A percentile compares a stretch with the other conserved stretches of the same genome.
Conservation (phyloP, 2,329 filamentous ascomycete genomes). For the Moelleriella libera region DNA sequence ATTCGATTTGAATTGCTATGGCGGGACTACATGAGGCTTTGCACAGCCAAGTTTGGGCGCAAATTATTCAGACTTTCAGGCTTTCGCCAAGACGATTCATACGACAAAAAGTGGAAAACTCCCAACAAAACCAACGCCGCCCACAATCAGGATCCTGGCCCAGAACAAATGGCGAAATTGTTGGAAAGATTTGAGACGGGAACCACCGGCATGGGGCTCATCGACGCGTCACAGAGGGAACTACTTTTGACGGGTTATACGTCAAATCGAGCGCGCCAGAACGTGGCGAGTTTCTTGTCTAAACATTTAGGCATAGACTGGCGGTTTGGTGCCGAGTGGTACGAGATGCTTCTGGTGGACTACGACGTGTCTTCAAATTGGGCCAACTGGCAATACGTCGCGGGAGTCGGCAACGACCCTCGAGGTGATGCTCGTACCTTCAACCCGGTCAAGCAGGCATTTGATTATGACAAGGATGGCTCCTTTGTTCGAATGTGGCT, state of each 20-base stretch:
- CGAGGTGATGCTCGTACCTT: constrained; percentile 58
- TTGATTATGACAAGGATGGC: constrained; percentile 61
- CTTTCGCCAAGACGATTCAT: constrained; percentile 35
- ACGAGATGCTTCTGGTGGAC: constrained; percentile 60
- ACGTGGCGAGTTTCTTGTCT: constrained; percentile 59
- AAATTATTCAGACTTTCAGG: constrained; percentile 53
- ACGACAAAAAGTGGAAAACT: constrained; percentile 34
- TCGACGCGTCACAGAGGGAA: constrained; percentile 66
- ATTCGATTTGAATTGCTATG: constrained; percentile 63
- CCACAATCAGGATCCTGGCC: constrained; percentile 21
- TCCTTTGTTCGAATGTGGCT: constrained; percentile 63
- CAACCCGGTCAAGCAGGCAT: constrained; percentile 69
- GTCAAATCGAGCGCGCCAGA: constrained; percentile 61
- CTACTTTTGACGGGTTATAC: constrained; percentile 65
- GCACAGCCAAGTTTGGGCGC: constrained; percentile 52
- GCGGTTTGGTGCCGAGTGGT: constrained; percentile 72
- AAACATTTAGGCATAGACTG: constrained; percentile 67
- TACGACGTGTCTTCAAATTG: constrained; percentile 68
- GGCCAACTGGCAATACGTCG: constrained; percentile 74
- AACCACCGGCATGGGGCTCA: constrained; percentile 60
- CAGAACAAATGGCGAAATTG: constrained; percentile 29
- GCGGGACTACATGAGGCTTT: constrained; percentile 72
- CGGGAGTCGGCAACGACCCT: constrained; percentile 69
- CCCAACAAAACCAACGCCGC: constrained; percentile 15
- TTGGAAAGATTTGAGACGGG: constrained; percentile 50